A percentile compares a stretch with the other conserved stretches of the same genome.
Evolutionary conservation across 371 early-diverging fungal species (phyloP).

Genomic region (Smittium culicis): DNA sequence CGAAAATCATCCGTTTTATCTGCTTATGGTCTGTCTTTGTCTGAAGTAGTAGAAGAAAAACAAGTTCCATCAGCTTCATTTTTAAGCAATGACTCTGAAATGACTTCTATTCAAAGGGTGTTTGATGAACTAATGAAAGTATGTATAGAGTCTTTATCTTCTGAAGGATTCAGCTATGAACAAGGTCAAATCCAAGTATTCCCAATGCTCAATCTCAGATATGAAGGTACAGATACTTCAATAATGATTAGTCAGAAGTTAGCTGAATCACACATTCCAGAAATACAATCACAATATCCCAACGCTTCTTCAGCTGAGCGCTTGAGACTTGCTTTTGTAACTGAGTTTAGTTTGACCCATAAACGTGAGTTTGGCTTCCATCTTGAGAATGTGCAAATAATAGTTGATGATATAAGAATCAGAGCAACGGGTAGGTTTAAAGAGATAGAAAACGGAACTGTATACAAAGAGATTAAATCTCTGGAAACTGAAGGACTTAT

Average conservation of each 20-base stretch:
- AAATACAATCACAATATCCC: conserved; percentile 26
- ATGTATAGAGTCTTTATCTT: conserved; percentile 33
- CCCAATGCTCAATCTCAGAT: conserved; percentile 76
- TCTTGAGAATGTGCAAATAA: conserved; percentile 58
- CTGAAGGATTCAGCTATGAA: conserved; percentile 49
- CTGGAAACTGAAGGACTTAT: conserved; percentile 8
- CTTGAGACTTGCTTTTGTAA: conserved; percentile 32
- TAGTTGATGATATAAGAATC: conserved; percentile 85
- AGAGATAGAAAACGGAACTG: conserved; percentile 12
- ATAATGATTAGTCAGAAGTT: conserved; percentile 71
- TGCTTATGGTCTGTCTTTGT: conserved; percentile 80
- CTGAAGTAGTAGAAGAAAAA: conserved; percentile 83
- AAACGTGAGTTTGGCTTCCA: conserved; percentile 84
- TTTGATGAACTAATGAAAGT: conserved; percentile 33
- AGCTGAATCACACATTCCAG: conserved; percentile 17
- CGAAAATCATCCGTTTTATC: conserved; percentile 78
- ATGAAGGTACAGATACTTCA: conserved; percentile 87
- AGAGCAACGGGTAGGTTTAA: conserved; percentile 58
- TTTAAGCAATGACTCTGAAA: conserved; percentile 18
- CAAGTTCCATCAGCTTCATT: conserved; percentile 56
- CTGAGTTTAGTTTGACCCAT: conserved; percentile 51
- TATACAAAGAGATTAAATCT: conserved; percentile 20
- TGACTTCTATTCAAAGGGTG: conserved; percentile 37
- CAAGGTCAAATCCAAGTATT: conserved; percentile 37
- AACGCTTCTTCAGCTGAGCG: background rate